phyloP scores from a whole-genome alignment of 345 rosid genomes.

The Brassica cretica region DNA sequence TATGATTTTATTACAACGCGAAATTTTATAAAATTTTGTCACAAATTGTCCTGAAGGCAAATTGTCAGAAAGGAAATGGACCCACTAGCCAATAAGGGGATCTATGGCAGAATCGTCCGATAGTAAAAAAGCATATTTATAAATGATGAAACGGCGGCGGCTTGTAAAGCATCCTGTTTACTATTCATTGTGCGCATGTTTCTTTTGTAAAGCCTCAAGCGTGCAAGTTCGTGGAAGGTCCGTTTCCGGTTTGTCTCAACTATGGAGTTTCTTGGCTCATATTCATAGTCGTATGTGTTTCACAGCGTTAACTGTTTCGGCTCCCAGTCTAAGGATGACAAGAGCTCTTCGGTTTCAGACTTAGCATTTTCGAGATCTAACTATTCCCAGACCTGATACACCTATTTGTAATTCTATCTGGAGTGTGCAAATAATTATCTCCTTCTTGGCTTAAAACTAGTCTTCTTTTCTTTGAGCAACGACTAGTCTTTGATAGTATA shows the following conservation, averaged over 20 bases:
- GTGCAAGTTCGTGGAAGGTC: constrained; percentile 31
- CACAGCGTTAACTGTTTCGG: background rate
- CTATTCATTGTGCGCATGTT: constrained; percentile 45
- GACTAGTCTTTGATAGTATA: no score
- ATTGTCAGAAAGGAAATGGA: background rate
- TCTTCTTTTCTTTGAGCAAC: no score
- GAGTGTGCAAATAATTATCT: background rate
- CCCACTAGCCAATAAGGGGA: constrained; percentile 32
- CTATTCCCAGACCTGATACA: background rate
- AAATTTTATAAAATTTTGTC: background rate
- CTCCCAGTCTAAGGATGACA: background rate
- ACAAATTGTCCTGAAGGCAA: background rate
- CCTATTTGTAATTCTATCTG: background rate
- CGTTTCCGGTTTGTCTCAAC: background rate
- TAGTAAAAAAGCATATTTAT: constrained; percentile 29
- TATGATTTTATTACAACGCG: background rate
- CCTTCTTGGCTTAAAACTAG: background rate
- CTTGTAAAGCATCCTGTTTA: no score
- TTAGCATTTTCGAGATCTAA: background rate
- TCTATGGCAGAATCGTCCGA: constrained; percentile 41
- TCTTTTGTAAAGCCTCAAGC: constrained; percentile 42
- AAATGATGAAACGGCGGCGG: constrained; percentile 56
- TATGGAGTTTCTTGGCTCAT: background rate
- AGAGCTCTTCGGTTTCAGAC: background rate
- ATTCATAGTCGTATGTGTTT: background rate